Evolutionary conservation across 192 early-diverging fungal species (phyloP).

Genomic region (Piromyces finnis): DNA sequence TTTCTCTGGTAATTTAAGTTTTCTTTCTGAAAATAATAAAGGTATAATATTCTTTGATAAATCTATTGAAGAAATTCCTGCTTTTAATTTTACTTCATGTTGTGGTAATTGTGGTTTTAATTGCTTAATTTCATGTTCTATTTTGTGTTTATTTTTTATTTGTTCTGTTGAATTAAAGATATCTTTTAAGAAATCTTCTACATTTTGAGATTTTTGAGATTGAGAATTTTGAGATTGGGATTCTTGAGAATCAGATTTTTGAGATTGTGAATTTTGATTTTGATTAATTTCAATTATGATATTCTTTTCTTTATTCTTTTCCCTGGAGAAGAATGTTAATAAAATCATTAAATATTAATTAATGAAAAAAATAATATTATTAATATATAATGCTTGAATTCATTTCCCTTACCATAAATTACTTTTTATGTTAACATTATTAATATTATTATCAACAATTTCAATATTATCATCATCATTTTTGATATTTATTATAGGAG

Average conservation of each 20-base stretch:
- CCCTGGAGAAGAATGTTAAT: too few species aligned
- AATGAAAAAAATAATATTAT: too few species aligned
- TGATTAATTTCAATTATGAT: background rate
- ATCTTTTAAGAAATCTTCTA: background rate
- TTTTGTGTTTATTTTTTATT: background rate
- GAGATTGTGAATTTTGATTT: background rate
- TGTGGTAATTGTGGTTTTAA: background rate
- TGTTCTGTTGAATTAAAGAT: background rate
- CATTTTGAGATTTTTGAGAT: background rate
- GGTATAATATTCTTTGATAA: background rate
- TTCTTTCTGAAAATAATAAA: background rate
- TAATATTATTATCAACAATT: background rate
- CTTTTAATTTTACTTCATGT: background rate
- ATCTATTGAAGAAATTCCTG: background rate
- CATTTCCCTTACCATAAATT: background rate
- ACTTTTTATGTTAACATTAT: background rate
- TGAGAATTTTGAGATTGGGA: too few species aligned
- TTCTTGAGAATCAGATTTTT: too few species aligned
- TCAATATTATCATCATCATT: background rate
- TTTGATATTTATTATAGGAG: background rate
- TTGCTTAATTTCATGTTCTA: background rate
- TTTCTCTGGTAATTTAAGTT: background rate
- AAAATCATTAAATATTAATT: too few species aligned
- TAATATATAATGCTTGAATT: background rate
- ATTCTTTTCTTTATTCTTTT: background rate